A percentile compares a stretch with the other conserved stretches of the same genome.
These are phyloP conservation scores for Glycine soja DNA, from an alignment of 306 rosid species.

Conservation along the genomic window DNA sequence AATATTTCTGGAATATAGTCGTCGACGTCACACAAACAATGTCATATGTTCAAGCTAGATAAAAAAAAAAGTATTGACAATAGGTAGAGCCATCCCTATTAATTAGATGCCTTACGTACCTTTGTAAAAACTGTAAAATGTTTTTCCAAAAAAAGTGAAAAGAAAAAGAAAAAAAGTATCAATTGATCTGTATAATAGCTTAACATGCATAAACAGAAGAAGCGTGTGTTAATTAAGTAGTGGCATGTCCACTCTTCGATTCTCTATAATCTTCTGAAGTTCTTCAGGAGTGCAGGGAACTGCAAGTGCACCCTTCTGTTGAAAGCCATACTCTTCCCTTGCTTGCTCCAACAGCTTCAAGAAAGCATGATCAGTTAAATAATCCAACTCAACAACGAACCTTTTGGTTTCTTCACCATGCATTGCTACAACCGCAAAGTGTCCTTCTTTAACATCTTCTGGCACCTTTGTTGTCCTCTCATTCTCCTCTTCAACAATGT, in stretches of 20 bases:
- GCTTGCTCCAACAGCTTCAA: slow-evolving; percentile 66
- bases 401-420: slow-evolving; percentile 68
- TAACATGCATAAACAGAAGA: not conserved
- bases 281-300: slow-evolving; percentile 69
- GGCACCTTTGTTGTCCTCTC: slow-evolving; percentile 39
- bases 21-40: not conserved
- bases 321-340: slow-evolving; percentile 70
- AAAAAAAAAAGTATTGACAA: not conserved
- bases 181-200: not conserved
- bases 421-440: slow-evolving; percentile 70
- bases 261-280: slow-evolving; percentile 61
- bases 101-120: not conserved
- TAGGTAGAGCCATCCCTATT: not conserved
- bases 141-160: not conserved
- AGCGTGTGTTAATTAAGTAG: not conserved
- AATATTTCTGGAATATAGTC: slow-evolving; percentile 1
- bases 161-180: not conserved
- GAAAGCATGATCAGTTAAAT: slow-evolving; percentile 62
- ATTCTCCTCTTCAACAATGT: slow-evolving; percentile 35
- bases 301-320: slow-evolving; percentile 72
- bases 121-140: not conserved
- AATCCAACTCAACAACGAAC: slow-evolving; percentile 65
- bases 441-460: slow-evolving; percentile 64
- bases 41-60: slow-evolving; percentile 14
- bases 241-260: not conserved